Evolutionary conservation across 306 rosid genomes (phyloP).

Genomic region (Macrotyloma uniflorum): DNA sequence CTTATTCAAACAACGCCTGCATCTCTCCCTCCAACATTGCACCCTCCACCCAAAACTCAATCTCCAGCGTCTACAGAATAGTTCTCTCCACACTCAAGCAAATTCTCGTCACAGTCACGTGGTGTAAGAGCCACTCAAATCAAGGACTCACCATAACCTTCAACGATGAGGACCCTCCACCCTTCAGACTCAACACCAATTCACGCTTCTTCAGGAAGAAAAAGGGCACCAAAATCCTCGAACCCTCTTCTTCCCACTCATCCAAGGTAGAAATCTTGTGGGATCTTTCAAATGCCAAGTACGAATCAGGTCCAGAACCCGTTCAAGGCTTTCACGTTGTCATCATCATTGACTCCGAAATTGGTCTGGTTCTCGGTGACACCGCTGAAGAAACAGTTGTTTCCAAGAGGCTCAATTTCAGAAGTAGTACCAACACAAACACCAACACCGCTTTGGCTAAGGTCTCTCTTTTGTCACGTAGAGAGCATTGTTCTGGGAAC

Average conservation of each 20-base stretch:
- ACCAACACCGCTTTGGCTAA: constrained; percentile 32
- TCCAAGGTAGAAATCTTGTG: constrained; percentile 61
- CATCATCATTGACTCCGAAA: constrained; percentile 68
- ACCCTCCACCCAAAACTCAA: constrained; percentile 71
- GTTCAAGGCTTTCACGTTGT: constrained; percentile 64
- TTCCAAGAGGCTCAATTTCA: constrained; percentile 42
- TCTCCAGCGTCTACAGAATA: constrained; percentile 63
- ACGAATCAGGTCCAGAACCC: constrained; percentile 75
- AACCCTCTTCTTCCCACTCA: neutral
- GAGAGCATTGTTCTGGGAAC: constrained; percentile 72
- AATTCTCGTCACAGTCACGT: constrained; percentile 55
- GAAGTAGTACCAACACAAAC: constrained; percentile 11
- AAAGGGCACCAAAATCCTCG: constrained; percentile 67
- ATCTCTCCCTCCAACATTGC: constrained; percentile 44
- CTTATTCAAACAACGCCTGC: constrained; percentile 58
- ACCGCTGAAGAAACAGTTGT: constrained; percentile 51
- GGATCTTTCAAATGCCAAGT: constrained; percentile 80
- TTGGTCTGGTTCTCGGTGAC: constrained; percentile 65
- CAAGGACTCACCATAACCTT: constrained; percentile 65
- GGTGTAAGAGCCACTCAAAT: constrained; percentile 64
- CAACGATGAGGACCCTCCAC: constrained; percentile 50
- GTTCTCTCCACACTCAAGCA: constrained; percentile 57
- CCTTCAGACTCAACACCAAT: constrained; percentile 75
- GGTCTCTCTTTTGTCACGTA: constrained; percentile 52
- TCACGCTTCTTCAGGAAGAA: constrained; percentile 71